Evolutionary conservation across 169 alveolate genomes (phyloP).

Genomic region (Cytauxzoon felis): DNA sequence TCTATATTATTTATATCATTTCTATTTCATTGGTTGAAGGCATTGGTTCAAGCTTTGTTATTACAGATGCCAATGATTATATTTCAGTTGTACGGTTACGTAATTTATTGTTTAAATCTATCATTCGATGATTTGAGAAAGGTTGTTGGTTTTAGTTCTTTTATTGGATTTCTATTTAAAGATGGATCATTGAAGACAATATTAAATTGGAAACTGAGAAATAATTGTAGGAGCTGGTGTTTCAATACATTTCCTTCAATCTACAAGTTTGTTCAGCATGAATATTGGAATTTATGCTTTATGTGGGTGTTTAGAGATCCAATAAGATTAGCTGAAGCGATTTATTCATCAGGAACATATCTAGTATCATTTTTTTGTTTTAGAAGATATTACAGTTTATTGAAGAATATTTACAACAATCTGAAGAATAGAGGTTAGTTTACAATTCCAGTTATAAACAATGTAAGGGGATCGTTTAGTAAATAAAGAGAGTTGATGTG

Average conservation of each 20-base stretch:
- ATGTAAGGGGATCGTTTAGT: no score
- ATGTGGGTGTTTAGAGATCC: slow-evolving; percentile 56
- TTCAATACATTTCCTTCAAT: slow-evolving; percentile 37
- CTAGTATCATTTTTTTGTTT: neutral
- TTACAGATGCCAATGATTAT: slow-evolving; percentile 58
- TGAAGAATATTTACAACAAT: slow-evolving; percentile 5
- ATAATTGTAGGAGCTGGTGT: slow-evolving; percentile 77
- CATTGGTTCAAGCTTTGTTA: slow-evolving; percentile 57
- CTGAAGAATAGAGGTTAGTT: neutral
- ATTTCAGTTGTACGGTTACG: slow-evolving; percentile 64
- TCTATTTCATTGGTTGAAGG: slow-evolving; percentile 58
- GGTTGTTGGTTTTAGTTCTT: slow-evolving; percentile 28
- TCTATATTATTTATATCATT: neutral
- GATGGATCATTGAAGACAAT: neutral
- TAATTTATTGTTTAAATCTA: slow-evolving; percentile 48
- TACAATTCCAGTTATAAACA: no score
- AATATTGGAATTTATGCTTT: slow-evolving; percentile 68
- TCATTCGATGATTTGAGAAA: slow-evolving; percentile 25
- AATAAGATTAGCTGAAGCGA: slow-evolving; percentile 10
- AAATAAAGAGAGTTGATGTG: no score
- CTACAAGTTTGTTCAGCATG: slow-evolving; percentile 62
- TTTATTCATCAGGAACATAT: slow-evolving; percentile 6
- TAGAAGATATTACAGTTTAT: neutral
- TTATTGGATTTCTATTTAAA: slow-evolving; percentile 21
- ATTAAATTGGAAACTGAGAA: neutral